Percentiles rank a stretch among this genome's conserved stretches.
Evolutionary conservation across 306 rosid species (phyloP).

Genomic region (Malus sylvestris): DNA sequence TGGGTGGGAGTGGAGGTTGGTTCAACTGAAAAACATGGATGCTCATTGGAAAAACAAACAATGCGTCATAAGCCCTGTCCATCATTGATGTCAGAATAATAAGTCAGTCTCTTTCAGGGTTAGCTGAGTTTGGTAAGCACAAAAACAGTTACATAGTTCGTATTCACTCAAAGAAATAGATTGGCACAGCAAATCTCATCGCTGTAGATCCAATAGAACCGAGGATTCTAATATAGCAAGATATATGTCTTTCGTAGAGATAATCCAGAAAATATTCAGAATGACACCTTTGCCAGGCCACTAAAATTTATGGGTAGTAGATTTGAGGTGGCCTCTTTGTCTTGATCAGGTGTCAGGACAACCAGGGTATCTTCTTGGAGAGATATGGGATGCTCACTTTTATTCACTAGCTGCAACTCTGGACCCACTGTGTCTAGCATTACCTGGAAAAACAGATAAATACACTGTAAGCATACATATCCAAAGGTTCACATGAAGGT

Average conservation of each 20-base stretch:
- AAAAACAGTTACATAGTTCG: background rate
- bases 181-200: background rate
- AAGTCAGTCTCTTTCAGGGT: background rate
- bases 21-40: background rate
- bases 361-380: conserved; percentile 62
- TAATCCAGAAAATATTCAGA: background rate
- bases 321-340: conserved; percentile 57
- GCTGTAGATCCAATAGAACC: background rate
- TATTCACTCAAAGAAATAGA: background rate
- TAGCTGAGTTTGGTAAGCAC: background rate
- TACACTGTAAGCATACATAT: background rate
- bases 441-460: conserved; percentile 43
- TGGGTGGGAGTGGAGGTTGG: background rate
- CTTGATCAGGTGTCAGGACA: conserved; percentile 75
- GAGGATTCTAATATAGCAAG: background rate
- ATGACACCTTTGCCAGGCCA: conserved; percentile 67
- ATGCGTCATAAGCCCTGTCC: background rate
- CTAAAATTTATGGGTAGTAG: conserved; percentile 67
- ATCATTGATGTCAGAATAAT: background rate
- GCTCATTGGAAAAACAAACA: background rate
- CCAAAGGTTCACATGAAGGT: conserved; percentile 4
- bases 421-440: conserved; percentile 91
- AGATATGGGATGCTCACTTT: conserved; percentile 50
- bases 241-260: background rate
- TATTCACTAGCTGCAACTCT: conserved; percentile 73